These are phyloP conservation scores for Boletus huronensis DNA, from an alignment of 768 basidiomycete genomes.

Conservation along the genomic window DNA sequence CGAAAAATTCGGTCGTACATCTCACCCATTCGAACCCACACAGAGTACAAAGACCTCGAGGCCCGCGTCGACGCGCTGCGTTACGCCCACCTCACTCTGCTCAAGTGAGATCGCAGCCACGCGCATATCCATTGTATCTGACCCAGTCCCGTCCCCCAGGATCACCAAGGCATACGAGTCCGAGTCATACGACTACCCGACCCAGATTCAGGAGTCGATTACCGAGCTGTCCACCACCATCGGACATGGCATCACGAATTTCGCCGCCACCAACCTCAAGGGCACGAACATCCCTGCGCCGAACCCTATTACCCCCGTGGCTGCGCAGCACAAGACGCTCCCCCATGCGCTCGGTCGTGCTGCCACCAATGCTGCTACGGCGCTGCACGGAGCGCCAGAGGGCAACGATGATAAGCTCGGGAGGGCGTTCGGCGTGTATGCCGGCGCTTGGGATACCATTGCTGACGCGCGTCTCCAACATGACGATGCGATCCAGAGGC, in stretches of 20 bases:
- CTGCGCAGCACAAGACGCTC: conserved; percentile 87
- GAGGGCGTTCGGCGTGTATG: conserved; percentile 74
- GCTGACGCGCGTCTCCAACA: conserved; percentile 76
- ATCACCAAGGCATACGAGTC: conserved; percentile 85
- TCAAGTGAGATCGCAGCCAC: conserved; percentile 57
- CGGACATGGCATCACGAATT: conserved; percentile 71
- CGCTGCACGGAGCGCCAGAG: conserved; percentile 43
- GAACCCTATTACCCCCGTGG: conserved; percentile 48
- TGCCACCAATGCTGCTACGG: conserved; percentile 54
- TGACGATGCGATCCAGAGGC: conserved; percentile 62
- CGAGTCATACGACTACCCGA: conserved; percentile 88
- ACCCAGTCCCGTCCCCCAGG: conserved; percentile 36
- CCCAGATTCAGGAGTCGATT: conserved; percentile 81
- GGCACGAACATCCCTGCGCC: conserved; percentile 85
- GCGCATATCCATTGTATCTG: background rate
- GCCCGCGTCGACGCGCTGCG: conserved; percentile 89
- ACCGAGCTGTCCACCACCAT: conserved; percentile 68
- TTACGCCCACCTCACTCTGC: conserved; percentile 65
- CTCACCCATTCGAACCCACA: background rate
- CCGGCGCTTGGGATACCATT: conserved; percentile 80
- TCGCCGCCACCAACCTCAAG: conserved; percentile 85
- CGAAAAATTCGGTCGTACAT: background rate
- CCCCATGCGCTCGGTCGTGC: conserved; percentile 91
- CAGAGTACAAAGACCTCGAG: conserved; percentile 97
- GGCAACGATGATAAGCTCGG: conserved; percentile 67